Percentiles rank a stretch among this genome's conserved stretches.
Conservation (phyloP, 345 rosid species). For the Hibiscus tridactylites region DNA sequence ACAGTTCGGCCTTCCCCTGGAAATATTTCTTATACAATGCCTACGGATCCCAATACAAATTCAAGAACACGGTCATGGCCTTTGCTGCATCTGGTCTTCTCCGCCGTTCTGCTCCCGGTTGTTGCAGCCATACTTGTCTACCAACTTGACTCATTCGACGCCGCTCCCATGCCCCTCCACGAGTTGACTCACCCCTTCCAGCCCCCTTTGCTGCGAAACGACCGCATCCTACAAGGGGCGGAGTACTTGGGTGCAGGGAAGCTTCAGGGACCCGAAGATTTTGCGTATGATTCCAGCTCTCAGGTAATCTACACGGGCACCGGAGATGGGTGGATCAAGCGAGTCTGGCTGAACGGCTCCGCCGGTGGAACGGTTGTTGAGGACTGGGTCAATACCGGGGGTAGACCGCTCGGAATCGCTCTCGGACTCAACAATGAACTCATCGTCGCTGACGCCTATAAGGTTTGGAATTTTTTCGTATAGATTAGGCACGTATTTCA, state of each 20-base stretch:
- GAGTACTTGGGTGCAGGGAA: constrained; percentile 42
- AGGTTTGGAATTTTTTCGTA: constrained; percentile 27
- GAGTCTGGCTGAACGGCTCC: constrained; percentile 43
- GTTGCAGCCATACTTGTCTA: constrained; percentile 26
- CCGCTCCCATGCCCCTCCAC: constrained; percentile 40
- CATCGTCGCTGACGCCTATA: constrained; percentile 59
- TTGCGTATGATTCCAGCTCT: constrained; percentile 33
- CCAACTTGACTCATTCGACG: constrained; percentile 44
- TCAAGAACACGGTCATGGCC: background rate
- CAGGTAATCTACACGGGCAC: constrained; percentile 50
- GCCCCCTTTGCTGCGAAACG: constrained; percentile 17
- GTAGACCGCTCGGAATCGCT: constrained; percentile 76
- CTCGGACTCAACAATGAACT: constrained; percentile 33
- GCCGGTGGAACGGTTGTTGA: constrained; percentile 29
- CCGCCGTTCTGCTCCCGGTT: constrained; percentile 18
- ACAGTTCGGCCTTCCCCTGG: background rate
- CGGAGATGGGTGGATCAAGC: constrained; percentile 71
- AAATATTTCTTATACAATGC: background rate
- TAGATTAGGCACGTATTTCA: too few relatives aligned
- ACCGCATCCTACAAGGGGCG: constrained; percentile 29
- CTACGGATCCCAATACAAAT: background rate
- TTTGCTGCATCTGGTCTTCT: constrained; percentile 9
- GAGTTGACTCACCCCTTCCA: constrained; percentile 16
- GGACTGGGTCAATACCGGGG: constrained; percentile 65
- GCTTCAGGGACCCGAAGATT: constrained; percentile 53